A percentile compares a stretch with the other conserved stretches of the same genome.
These are phyloP conservation scores for Rosa chinensis DNA, from an alignment of 306 rosid species.

Conservation along the genomic window DNA sequence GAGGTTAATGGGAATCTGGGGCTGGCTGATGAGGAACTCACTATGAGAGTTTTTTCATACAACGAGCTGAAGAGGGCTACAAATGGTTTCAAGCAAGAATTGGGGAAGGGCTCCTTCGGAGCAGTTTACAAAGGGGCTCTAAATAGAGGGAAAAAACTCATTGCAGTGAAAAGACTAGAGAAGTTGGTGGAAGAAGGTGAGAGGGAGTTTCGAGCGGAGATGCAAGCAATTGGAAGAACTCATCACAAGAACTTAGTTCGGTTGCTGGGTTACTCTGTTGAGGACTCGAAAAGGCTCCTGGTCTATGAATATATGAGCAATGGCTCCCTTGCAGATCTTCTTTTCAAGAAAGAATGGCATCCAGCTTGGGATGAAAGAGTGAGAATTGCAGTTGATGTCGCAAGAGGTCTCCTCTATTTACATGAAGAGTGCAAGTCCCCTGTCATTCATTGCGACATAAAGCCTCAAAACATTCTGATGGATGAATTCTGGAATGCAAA, in stretches of 20 bases:
- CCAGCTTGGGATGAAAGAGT: conserved; percentile 24
- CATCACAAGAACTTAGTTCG: conserved; percentile 31
- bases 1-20: not conserved
- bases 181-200: conserved; percentile 23
- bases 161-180: conserved; percentile 22
- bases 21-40: conserved; percentile 1
- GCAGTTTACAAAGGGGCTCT: conserved; percentile 25
- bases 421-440: conserved; percentile 31
- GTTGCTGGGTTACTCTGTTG: conserved; percentile 19
- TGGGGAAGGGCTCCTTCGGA: conserved; percentile 30
- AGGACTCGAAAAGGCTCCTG: conserved; percentile 22
- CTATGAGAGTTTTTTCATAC: conserved; percentile 7
- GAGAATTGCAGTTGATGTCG: conserved; percentile 15
- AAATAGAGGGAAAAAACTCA: not conserved
- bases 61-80: conserved; percentile 23
- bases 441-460: conserved; percentile 36
- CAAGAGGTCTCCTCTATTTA: conserved; percentile 27
- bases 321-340: conserved; percentile 25
- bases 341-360: not conserved
- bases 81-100: conserved; percentile 26
- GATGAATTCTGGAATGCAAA: conserved; percentile 15
- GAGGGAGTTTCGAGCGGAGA: conserved; percentile 22
- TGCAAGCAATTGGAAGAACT: conserved; percentile 28
- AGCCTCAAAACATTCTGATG: conserved; percentile 36
- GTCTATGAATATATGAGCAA: conserved; percentile 31